Percentiles rank a stretch among this genome's conserved stretches.
phyloP scores from a whole-genome alignment of 164 flowering plant species.

The Magnolia officinalis region DNA sequence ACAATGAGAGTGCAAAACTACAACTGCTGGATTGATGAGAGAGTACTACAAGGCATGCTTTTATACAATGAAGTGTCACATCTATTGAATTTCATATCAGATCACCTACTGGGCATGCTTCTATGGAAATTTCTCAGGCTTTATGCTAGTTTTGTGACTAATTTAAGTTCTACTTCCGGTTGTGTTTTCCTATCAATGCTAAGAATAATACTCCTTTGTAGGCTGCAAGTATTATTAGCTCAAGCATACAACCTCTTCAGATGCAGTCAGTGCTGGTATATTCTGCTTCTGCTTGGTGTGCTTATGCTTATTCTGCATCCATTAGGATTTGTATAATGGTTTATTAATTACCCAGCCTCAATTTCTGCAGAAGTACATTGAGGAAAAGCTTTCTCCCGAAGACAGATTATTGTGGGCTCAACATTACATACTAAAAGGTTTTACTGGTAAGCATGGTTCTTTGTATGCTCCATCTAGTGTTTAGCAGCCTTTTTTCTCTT shows the following conservation, averaged over 20 bases:
- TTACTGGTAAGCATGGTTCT: constrained; percentile 32
- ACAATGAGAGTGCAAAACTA: too few relatives aligned
- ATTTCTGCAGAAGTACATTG: constrained; percentile 39
- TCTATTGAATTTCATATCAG: neutral
- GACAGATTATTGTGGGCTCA: constrained; percentile 38
- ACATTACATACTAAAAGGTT: constrained; percentile 42
- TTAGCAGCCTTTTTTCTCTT: neutral
- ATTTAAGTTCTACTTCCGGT: neutral
- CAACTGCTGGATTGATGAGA: too few relatives aligned
- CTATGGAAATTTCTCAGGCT: neutral
- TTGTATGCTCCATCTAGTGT: neutral
- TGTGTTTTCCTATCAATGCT: constrained; percentile 2
- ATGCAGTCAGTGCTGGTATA: constrained; percentile 49
- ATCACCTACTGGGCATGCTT: neutral
- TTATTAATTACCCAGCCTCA: neutral
- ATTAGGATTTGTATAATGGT: neutral
- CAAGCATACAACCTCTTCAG: constrained; percentile 62
- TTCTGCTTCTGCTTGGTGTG: constrained; percentile 2
- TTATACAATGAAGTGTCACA: neutral
- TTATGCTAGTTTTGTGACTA: neutral
- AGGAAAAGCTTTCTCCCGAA: constrained; percentile 43
- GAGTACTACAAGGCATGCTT: too few relatives aligned
- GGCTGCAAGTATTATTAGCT: constrained; percentile 54
- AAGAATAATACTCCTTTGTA: constrained; percentile 15
- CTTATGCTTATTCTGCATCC: neutral